Conservation (phyloP, 805 yeast species). For the Pichia paraexigua region DNA sequence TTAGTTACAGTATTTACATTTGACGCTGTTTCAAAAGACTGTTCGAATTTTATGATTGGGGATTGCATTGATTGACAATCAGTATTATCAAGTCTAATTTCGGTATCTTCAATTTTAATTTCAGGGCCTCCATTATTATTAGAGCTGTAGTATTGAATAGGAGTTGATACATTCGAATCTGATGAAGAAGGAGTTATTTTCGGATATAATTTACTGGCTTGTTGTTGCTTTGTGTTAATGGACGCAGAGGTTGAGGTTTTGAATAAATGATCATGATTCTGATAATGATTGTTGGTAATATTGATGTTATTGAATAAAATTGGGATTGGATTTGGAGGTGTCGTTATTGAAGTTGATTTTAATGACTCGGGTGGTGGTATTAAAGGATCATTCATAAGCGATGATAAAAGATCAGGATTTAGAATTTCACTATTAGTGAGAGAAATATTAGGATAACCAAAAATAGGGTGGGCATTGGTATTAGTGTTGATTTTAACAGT, state of each 20-base stretch:
- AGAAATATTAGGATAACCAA: not conserved
- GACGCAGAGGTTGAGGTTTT: not conserved
- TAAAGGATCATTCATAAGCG: not conserved
- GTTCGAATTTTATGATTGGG: not conserved
- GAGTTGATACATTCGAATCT: not conserved
- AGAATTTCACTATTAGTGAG: not conserved
- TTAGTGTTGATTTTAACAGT: not conserved
- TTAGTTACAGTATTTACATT: not conserved
- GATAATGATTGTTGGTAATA: not conserved
- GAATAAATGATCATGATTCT: not conserved
- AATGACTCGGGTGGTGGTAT: not conserved
- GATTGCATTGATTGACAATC: not conserved
- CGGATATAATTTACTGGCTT: not conserved
- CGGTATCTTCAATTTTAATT: constrained; percentile 21
- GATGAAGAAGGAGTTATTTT: not conserved
- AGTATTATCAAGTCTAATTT: constrained; percentile 12
- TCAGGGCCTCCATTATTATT: constrained; percentile 10
- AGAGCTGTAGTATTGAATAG: not conserved
- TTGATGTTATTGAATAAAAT: not conserved
- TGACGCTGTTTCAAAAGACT: not conserved
- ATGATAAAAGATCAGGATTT: not conserved
- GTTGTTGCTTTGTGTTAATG: not conserved
- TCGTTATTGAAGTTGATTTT: not conserved
- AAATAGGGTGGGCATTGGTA: not conserved
- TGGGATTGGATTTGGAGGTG: not conserved